Evolutionary conservation across 2,329 filamentous ascomycete genomes (phyloP), one percentile per base, ranked within the genome.

Genomic region (Colletotrichum tropicicola): DNA sequence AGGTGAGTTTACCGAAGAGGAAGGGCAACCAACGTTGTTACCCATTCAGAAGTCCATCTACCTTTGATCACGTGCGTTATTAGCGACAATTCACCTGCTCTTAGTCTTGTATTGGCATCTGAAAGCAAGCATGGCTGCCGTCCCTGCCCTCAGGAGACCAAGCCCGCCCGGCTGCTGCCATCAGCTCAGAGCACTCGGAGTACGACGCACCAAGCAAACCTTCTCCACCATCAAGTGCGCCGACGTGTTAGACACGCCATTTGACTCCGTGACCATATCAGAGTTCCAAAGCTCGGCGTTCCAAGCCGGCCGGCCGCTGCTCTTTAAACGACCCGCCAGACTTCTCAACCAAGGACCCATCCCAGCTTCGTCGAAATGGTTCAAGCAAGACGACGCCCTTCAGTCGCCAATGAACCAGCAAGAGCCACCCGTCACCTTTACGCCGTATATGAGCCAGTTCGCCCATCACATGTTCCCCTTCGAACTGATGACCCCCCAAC

Each of bases 321-420:
- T 70, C 37, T 66, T 58, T 58, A 70, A n/a, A 44, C 68, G 32
- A 30, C 56, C 39, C 19, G 39, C 15, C 39, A 43, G 4, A 6
- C 39, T 19, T 17, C 71, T 23, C 54, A 19, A 30, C 17, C 59
- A 59, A 67, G 73, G 43, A 44, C 25, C 13, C 43, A 70, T 19
- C 67, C 72, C 28, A 66, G 73, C 35, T 66, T 69, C 47, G 32
- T 54, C 49, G 6, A 72, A 67, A 63, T 77, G 75, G 75, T 76
- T 77, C 48, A 57, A 54, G 9, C 32, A 56, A 13, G 25, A 52
- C 27, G 15, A 52, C 17, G 32, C 45, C 17, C 21, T 21, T 15
- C 39, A 48, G 15, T 3, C 45, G 19, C 28, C 48, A 28, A 15
- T 5, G 8, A 15, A 27, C 17, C 41, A 47, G 2, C 30, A 41